Evolutionary conservation across 441 rosid genomes (phyloP).

Genomic region (Biscutella laevigata): DNA sequence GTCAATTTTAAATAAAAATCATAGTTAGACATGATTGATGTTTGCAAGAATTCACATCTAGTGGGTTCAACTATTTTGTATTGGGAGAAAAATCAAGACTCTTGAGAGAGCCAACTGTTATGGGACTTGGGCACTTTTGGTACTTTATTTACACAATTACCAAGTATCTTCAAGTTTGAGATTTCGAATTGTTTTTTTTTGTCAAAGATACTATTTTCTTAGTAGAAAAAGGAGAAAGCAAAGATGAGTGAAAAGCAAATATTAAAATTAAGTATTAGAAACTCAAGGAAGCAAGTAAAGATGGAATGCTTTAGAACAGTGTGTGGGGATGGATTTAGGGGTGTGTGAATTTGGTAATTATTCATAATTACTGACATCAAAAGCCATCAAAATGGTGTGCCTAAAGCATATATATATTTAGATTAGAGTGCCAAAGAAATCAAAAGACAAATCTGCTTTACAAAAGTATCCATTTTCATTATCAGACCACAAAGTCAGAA

Average conservation of each 20-base stretch:
- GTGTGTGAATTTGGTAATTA: slow-evolving; percentile 24
- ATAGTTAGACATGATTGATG: slow-evolving; percentile 1
- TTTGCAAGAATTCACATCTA: slow-evolving; percentile 11
- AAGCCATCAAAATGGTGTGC: slow-evolving; percentile 25
- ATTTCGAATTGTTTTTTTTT: no score
- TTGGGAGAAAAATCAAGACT: slow-evolving; percentile 1
- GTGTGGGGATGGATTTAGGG: slow-evolving; percentile 25
- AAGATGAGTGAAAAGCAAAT: slow-evolving; percentile 27
- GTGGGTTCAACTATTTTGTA: background rate
- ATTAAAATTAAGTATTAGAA: slow-evolving; percentile 18
- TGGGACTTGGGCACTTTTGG: slow-evolving; percentile 13
- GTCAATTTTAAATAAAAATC: background rate
- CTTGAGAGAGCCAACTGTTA: slow-evolving; percentile 7
- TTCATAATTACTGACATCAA: slow-evolving; percentile 26
- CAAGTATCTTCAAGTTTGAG: slow-evolving; percentile 21
- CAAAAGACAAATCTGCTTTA: slow-evolving; percentile 27
- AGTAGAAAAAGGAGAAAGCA: slow-evolving; percentile 24
- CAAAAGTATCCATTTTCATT: slow-evolving; percentile 24
- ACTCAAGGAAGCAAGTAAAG: slow-evolving; percentile 22
- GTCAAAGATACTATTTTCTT: slow-evolving; percentile 12
- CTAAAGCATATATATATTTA: slow-evolving; percentile 24
- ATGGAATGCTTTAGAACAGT: slow-evolving; percentile 23
- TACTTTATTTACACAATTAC: slow-evolving; percentile 16
- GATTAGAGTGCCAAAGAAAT: slow-evolving; percentile 25
- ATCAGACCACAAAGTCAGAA: slow-evolving; percentile 1